Evolutionary conservation across 1,139 yeast species (phyloP).

Genomic region (Candida neerlandica): DNA sequence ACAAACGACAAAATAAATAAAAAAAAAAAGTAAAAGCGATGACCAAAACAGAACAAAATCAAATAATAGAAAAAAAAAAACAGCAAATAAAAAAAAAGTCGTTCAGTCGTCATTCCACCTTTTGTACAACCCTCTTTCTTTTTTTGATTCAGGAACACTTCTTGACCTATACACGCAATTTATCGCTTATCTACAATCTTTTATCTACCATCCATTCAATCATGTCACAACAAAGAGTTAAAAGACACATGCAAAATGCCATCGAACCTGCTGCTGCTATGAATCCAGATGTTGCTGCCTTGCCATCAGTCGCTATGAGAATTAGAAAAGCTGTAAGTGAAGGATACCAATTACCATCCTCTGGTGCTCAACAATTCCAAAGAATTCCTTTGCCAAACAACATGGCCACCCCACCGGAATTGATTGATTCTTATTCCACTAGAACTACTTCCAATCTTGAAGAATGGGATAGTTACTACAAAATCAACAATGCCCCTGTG

Average conservation of each 20-base stretch:
- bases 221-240: constrained; percentile 14
- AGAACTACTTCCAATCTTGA: constrained; percentile 23
- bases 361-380: constrained; percentile 19
- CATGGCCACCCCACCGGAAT: constrained; percentile 40
- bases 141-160: background rate
- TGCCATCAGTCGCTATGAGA: constrained; percentile 69
- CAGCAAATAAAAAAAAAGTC: background rate
- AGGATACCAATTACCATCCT: constrained; percentile 48
- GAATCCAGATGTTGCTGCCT: constrained; percentile 20
- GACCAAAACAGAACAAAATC: background rate
- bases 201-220: background rate
- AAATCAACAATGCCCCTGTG: constrained; percentile 18
- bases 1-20: background rate
- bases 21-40: background rate
- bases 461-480: constrained; percentile 19
- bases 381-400: constrained; percentile 59
- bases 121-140: constrained; percentile 1
- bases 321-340: constrained; percentile 67
- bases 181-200: background rate
- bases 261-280: constrained; percentile 7
- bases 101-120: constrained; percentile 6
- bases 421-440: constrained; percentile 44
- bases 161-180: constrained; percentile 1
- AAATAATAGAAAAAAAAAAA: background rate
- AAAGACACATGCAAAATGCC: constrained; percentile 16